Evolutionary conservation across 768 basidiomycete genomes (phyloP).

Genomic region (Mycena olivaceomarginata): DNA sequence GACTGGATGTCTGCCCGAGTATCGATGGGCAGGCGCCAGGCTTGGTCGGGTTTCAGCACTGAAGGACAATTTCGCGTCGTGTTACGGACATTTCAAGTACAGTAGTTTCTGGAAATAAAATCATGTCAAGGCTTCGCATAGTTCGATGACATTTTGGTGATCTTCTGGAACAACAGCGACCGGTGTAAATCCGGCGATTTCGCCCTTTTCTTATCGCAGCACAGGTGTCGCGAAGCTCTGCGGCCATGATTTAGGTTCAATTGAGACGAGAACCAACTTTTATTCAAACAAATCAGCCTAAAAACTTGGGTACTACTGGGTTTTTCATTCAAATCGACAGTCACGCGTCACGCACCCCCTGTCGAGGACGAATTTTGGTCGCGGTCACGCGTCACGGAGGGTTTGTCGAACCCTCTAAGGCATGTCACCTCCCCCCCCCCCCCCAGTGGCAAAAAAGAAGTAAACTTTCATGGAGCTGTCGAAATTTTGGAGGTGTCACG

Average conservation of each 20-base stretch:
- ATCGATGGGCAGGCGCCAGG: slow-evolving; percentile 19
- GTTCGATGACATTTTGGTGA: not conserved
- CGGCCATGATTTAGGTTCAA: slow-evolving; percentile 10
- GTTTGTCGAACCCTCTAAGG: too few relatives aligned
- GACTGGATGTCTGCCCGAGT: not conserved
- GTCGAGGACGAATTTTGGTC: too few relatives aligned
- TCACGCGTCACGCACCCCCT: too few relatives aligned
- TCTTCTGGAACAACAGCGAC: slow-evolving; percentile 6
- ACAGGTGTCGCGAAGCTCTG: slow-evolving; percentile 1
- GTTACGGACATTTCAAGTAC: slow-evolving; percentile 2
- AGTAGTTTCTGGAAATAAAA: slow-evolving; percentile 4
- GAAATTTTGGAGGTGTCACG: too few relatives aligned
- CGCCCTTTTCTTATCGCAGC: not conserved
- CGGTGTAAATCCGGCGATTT: not conserved
- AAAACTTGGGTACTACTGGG: slow-evolving; percentile 8
- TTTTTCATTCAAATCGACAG: too few relatives aligned
- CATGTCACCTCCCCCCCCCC: too few relatives aligned
- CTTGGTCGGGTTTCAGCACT: not conserved
- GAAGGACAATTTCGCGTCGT: slow-evolving; percentile 2
- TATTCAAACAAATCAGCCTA: slow-evolving; percentile 11
- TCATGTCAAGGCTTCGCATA: slow-evolving; percentile 7
- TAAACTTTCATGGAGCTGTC: too few relatives aligned
- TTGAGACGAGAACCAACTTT: slow-evolving; percentile 18
- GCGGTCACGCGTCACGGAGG: too few relatives aligned
- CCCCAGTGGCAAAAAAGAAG: too few relatives aligned